These are phyloP conservation scores for Leonotis leonurus DNA, from an alignment of 257 asterid species.

Conservation along the genomic window DNA sequence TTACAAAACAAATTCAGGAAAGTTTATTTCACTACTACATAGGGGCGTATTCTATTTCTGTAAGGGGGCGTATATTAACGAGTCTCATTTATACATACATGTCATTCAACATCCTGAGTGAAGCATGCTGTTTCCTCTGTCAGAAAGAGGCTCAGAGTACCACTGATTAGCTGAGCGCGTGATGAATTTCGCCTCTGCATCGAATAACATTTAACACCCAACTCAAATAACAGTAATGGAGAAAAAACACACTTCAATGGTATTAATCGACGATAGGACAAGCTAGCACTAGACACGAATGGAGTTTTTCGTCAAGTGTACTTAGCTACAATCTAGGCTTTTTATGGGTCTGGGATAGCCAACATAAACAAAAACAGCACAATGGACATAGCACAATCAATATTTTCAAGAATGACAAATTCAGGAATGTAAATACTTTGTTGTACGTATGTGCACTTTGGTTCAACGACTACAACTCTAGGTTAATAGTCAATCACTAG, in stretches of 20 bases:
- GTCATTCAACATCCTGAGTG: constrained; percentile 12
- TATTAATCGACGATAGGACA: too few species aligned
- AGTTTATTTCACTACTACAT: too few species aligned
- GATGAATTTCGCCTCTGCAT: constrained; percentile 66
- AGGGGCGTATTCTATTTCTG: too few species aligned
- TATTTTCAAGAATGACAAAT: too few species aligned
- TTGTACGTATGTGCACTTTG: too few species aligned
- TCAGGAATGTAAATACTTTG: too few species aligned
- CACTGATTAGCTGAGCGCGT: constrained; percentile 50
- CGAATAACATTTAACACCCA: background rate
- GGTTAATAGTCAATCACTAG: too few species aligned
- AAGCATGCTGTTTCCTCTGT: background rate
- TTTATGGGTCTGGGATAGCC: background rate
- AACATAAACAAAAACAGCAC: background rate
- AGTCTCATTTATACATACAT: background rate
- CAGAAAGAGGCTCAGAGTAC: constrained; percentile 45
- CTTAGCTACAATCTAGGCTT: background rate
- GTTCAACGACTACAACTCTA: too few species aligned
- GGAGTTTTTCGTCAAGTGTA: background rate
- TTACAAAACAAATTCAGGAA: too few species aligned
- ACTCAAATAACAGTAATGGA: background rate
- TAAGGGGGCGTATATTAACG: too few species aligned
- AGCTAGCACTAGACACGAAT: too few species aligned
- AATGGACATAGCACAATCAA: too few species aligned
- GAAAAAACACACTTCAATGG: background rate